These are phyloP conservation scores for Boehmeria nivea DNA, from an alignment of 306 rosid genomes.

Conservation along the genomic window DNA sequence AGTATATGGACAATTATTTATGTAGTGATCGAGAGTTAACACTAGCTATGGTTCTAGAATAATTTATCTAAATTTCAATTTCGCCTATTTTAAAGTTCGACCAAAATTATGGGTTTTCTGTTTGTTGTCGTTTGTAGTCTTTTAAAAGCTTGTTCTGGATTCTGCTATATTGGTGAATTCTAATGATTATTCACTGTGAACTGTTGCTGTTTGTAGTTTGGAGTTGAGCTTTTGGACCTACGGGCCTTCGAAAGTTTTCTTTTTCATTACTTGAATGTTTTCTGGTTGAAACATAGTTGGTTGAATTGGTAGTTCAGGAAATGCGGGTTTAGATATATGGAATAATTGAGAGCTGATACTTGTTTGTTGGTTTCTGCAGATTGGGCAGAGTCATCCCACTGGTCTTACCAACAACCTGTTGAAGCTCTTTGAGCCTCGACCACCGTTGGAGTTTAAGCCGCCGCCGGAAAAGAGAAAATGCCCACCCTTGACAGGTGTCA, in stretches of 20 bases:
- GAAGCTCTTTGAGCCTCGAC: slow-evolving; percentile 98
- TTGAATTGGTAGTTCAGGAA: neutral
- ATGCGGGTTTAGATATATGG: neutral
- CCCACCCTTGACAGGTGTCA: slow-evolving; percentile 71
- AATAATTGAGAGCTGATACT: neutral
- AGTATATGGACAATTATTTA: too few species aligned
- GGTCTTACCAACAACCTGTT: slow-evolving; percentile 82
- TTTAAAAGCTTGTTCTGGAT: neutral
- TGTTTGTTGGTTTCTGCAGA: slow-evolving; percentile 39
- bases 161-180: neutral
- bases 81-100: too few species aligned
- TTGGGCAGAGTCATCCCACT: slow-evolving; percentile 98
- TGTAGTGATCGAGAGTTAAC: too few species aligned
- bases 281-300: neutral
- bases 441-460: slow-evolving; percentile 85
- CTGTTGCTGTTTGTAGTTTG: too few species aligned
- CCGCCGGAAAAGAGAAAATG: slow-evolving; percentile 96
- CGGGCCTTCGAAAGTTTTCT: neutral
- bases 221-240: neutral
- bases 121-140: neutral
- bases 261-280: too few species aligned
- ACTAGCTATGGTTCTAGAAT: too few species aligned
- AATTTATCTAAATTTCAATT: too few species aligned
- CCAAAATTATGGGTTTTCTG: neutral
- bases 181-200: neutral